Conservation (phyloP, 2,329 filamentous ascomycete genomes). For the Colletotrichum navitas region DNA sequence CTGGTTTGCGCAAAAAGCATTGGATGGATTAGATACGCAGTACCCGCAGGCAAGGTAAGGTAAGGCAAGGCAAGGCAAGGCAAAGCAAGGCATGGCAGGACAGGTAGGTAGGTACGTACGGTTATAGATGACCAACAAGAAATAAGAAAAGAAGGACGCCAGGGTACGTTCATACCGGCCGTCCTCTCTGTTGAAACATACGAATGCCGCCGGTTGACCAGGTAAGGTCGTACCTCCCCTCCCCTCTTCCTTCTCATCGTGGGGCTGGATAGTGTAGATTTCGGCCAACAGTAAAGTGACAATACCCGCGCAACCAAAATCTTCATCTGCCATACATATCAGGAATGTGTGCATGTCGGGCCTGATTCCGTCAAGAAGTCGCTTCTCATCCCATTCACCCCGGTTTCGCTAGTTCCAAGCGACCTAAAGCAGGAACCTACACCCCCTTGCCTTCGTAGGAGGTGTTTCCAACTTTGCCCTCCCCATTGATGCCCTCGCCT, state of each 20-base stretch:
- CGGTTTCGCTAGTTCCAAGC: not conserved
- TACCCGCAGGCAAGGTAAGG: slow-evolving; percentile 7
- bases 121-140: not conserved
- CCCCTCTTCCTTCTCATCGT: not conserved
- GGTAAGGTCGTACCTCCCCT: not conserved
- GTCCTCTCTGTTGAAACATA: not conserved
- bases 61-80: not conserved
- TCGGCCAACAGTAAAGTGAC: not conserved
- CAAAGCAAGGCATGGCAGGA: not conserved
- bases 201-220: not conserved
- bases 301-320: not conserved
- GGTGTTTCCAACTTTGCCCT: not conserved
- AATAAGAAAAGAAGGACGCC: slow-evolving; percentile 1
- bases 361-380: not conserved
- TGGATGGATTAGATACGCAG: slow-evolving; percentile 13
- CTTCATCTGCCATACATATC: not conserved
- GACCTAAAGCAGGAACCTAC: too few species aligned
- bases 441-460: not conserved
- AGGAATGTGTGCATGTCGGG: not conserved
- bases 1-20: slow-evolving; percentile 13
- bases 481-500: not conserved
- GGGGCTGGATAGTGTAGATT: not conserved
- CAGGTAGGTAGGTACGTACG: slow-evolving; percentile 4
- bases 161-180: not conserved
- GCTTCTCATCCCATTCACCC: not conserved